Evolutionary conservation across 2,329 filamentous ascomycete species (phyloP), one percentile per base, ranked within the genome.

Genomic region (Helotiales sp.): DNA sequence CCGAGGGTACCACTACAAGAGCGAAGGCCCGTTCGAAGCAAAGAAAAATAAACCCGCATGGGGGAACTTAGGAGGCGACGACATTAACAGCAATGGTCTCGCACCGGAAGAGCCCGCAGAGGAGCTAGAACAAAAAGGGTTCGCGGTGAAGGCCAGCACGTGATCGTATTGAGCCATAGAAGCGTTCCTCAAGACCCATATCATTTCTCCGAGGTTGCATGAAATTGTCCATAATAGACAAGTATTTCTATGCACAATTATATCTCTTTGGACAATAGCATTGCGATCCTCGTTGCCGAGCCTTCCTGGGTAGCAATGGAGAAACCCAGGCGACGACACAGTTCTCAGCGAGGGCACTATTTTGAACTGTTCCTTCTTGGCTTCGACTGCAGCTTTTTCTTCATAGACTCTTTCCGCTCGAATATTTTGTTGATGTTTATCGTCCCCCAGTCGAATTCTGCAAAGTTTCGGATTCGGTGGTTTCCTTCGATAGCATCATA

Each of bases 1-100:
- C 40, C 85, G 93, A 74, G 93, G 93, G 1, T 96, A 97, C 75
- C 91, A 96, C 75, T 91, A 90, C 78, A 93, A 91, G 78, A 87
- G 88, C 60, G 86, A 89, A 57, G 89, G 74, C 0, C 71, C 87
- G 0, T 85, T 86, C 7, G 86, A 89, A 58, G 84, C 86, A 30
- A 91, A 85, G 77, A 90, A 89, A 72, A 93, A 94, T 77, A 84
- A 86, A 43, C 84, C 88, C 13, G 84, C 86, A 1, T 96, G 90
- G 83, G 86, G 86, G 50, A 85, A 85, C 65, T 81, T 91, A 30
- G 76, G 74, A 6, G 65, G n/a, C 66, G 71, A 69, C 40, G 70
- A 71, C 8, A 73, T 75, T 4, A 70, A 67, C 8, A 58, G 10
- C 20, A 62, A 26, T 64, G 80, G 85, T 63, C 84, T 84, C 5